Conservation (phyloP, 129 eudicot species). For the Flaveria ramosissima region DNA sequence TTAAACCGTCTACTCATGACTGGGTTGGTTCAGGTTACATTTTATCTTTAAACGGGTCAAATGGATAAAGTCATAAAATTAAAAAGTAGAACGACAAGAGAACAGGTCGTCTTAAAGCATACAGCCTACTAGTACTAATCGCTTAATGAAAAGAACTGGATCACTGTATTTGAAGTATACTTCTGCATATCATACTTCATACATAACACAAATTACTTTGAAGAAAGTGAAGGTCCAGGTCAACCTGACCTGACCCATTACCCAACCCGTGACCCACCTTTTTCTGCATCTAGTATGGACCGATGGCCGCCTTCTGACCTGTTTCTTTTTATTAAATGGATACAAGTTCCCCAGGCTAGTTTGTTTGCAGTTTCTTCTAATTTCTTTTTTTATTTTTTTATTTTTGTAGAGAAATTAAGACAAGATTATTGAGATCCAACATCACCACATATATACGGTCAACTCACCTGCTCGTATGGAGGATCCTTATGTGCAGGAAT, state of each 20-base stretch:
- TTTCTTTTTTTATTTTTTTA: no score
- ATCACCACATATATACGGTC: not conserved
- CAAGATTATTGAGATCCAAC: conserved; percentile 13
- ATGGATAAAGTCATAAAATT: not conserved
- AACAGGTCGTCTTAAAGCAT: not conserved
- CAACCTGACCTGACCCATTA: not conserved
- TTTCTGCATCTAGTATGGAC: not conserved
- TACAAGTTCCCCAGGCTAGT: not conserved
- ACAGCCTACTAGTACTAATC: not conserved
- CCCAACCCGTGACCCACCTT: not conserved
- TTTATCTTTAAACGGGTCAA: not conserved
- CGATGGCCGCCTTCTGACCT: not conserved
- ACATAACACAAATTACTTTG: not conserved
- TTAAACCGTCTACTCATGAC: not conserved
- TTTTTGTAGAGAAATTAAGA: not conserved
- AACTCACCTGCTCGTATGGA: conserved; percentile 86
- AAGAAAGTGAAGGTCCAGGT: not conserved
- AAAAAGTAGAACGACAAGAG: not conserved
- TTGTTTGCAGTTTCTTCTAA: not conserved
- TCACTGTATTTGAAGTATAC: not conserved
- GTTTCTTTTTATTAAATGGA: not conserved
- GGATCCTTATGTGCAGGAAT: conserved; percentile 99
- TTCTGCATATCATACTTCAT: not conserved
- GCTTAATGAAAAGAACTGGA: not conserved
- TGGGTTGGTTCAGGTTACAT: not conserved